Conservation (phyloP, 768 basidiomycete species). For the Trichaptum fuscoviolaceum region DNA sequence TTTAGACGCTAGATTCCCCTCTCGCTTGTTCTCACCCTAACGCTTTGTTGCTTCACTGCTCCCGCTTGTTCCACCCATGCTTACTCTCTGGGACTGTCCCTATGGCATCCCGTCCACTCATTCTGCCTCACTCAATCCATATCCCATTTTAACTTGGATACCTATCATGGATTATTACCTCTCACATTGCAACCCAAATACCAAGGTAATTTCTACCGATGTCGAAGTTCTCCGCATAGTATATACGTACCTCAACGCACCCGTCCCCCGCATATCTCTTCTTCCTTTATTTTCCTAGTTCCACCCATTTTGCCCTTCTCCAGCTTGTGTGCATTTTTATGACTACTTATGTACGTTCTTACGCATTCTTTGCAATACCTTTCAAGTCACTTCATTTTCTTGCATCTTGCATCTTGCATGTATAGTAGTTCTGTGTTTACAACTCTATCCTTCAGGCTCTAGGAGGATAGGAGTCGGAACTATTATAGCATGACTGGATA, state of each 20-base stretch:
- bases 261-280: too few species aligned
- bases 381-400: not conserved
- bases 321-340: not conserved
- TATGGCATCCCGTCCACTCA: not conserved
- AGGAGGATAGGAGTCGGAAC: not conserved
- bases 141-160: not conserved
- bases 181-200: not conserved
- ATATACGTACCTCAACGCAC: not conserved
- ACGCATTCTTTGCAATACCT: not conserved
- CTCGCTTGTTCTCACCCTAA: not conserved
- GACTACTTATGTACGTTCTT: slow-evolving; percentile 1
- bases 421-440: not conserved
- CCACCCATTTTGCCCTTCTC: not conserved
- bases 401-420: not conserved
- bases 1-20: not conserved
- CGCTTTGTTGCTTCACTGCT: not conserved
- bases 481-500: not conserved
- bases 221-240: not conserved
- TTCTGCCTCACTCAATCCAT: not conserved
- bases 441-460: not conserved
- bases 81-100: not conserved
- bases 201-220: not conserved
- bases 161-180: not conserved
- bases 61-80: not conserved
- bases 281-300: not conserved